Evolutionary conservation across 176 grass and related monocot species (phyloP), one percentile per base, ranked within the genome.

Genomic region (Otatea glauca): DNA sequence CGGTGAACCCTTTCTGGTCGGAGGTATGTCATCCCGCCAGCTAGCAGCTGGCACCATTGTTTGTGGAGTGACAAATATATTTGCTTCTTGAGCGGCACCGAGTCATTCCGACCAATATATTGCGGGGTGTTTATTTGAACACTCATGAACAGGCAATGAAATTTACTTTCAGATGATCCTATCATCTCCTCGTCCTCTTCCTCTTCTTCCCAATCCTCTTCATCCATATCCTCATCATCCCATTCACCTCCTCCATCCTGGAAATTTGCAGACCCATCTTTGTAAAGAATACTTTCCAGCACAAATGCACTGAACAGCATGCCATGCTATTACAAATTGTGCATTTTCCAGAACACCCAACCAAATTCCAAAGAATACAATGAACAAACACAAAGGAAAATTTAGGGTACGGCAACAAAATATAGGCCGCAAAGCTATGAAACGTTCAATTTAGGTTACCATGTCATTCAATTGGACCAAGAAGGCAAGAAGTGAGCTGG

Each of bases 11-110:
- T 83, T 63, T 4, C 18, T 0, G 68, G 12, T 56, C n/a, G 51
- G 65, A 70, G 65, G 37, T 58, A 70, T 27, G 65, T 81, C 59
- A 37, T 70, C 37, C 25, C 11, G 64, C 34, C n/a, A 81, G 2
- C 79, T 15, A 81, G 50, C n/a, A 81, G 24, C 13, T 29, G 15
- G 7, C n/a, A 39, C 79, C 47, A 81, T 39, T 12, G 25, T 12
- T 41, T n/a, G 37, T 1, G 50, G 6, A 23, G 7, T 50, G 56
- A 63, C 38, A 83, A 37, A 64, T 24, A 83, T 0, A 37, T 1
- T 14, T 13, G 29, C 32, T 21, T 74, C 12, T 0, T 2, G 70
- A 83, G 18, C 2, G 81, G 42, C 9, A 74, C 48, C 37, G 14
- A 55, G 49, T 17, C 23, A 10, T 55, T n/a, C 21, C 78, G 65